A percentile compares a stretch with the other conserved stretches of the same genome.
phyloP scores from a whole-genome alignment of 345 rosid species.

The Mallotus nudiflorus region DNA sequence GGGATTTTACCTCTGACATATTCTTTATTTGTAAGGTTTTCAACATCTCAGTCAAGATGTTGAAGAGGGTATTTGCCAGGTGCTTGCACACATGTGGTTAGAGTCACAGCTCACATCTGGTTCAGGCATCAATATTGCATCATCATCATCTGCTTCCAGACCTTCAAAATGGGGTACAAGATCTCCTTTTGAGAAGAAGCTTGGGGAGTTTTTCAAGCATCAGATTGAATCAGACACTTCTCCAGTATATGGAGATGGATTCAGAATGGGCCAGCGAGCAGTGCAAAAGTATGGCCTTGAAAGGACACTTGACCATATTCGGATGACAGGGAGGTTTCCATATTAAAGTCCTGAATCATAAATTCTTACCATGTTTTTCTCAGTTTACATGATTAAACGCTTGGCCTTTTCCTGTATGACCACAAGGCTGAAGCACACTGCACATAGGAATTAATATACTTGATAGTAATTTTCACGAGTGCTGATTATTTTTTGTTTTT shows the following conservation, averaged over 20 bases:
- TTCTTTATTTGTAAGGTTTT: constrained; percentile 46
- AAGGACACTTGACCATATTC: constrained; percentile 83
- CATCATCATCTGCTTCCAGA: constrained; percentile 50
- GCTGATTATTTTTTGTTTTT: constrained; percentile 8
- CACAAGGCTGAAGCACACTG: constrained; percentile 16
- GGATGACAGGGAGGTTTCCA: constrained; percentile 82
- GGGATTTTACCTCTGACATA: background rate
- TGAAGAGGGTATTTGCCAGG: constrained; percentile 98
- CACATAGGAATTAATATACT: constrained; percentile 15
- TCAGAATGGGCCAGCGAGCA: constrained; percentile 77
- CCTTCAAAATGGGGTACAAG: constrained; percentile 69
- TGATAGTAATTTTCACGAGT: background rate
- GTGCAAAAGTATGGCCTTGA: constrained; percentile 67
- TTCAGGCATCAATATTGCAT: constrained; percentile 41
- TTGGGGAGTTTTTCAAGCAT: constrained; percentile 85
- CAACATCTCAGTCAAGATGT: constrained; percentile 78
- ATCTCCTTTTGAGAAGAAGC: constrained; percentile 87
- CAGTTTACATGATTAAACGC: constrained; percentile 5
- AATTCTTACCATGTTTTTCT: constrained; percentile 7
- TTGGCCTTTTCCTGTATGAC: constrained; percentile 3
- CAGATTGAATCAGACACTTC: constrained; percentile 92
- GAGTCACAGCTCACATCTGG: constrained; percentile 48
- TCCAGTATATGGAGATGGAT: constrained; percentile 88
- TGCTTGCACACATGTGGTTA: constrained; percentile 94
- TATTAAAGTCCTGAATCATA: constrained; percentile 31